Evolutionary conservation across 352 stramenopile species (phyloP).

Genomic region (Globisporangium mamillatum): DNA sequence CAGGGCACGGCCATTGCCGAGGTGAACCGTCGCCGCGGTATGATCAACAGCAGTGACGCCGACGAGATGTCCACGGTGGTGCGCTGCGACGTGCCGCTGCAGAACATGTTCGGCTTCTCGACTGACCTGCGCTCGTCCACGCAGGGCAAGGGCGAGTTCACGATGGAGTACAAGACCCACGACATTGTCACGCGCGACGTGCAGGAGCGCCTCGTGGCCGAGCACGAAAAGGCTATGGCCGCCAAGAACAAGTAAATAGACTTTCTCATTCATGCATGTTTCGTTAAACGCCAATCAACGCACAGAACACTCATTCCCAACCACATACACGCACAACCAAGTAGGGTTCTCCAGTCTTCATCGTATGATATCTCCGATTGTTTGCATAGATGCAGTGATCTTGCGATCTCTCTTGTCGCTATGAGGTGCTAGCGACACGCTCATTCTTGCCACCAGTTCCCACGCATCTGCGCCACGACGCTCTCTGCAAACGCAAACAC

Average conservation of each 20-base stretch:
- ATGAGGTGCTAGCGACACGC: too few relatives aligned
- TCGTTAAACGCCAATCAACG: not conserved
- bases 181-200: slow-evolving; percentile 90
- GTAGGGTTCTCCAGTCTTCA: too few relatives aligned
- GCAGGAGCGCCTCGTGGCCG: slow-evolving; percentile 94
- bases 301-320: not conserved
- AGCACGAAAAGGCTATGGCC: slow-evolving; percentile 89
- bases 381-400: too few relatives aligned
- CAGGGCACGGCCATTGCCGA: slow-evolving; percentile 93
- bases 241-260: slow-evolving; percentile 75
- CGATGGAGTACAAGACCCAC: slow-evolving; percentile 99
- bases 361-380: too few relatives aligned
- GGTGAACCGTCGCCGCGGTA: slow-evolving; percentile 92
- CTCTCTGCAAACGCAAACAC: too few relatives aligned
- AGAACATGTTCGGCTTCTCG: slow-evolving; percentile 99
- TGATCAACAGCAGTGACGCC: slow-evolving; percentile 96
- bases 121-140: slow-evolving; percentile 95
- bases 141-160: slow-evolving; percentile 98
- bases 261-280: not conserved
- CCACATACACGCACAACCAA: not conserved
- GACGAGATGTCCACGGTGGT: slow-evolving; percentile 93
- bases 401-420: too few relatives aligned
- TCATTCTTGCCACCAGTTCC: too few relatives aligned
- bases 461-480: too few relatives aligned
- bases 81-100: slow-evolving; percentile 94